Base-by-base conservation (phyloP, 2,329 filamentous ascomycete species). In the Fusarium devonianum region DNA sequence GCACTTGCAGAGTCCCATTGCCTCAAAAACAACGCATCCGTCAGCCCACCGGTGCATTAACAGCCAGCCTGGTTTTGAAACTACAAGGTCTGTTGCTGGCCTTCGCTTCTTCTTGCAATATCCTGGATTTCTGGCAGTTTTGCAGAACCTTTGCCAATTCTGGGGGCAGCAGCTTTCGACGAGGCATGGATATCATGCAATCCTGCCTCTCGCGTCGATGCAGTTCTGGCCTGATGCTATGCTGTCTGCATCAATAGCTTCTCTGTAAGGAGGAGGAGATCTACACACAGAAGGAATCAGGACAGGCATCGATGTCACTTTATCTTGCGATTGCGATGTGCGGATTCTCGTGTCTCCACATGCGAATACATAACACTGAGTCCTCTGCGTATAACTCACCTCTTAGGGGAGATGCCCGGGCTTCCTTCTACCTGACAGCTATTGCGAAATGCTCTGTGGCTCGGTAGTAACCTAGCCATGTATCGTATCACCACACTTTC, bases 11-110 rank as follows among this genome's bases (percentile, higher is more conserved):
- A 50, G 30, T 38, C 32, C 57, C n/a, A 50, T 26, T 35, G 42
- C 28, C 29, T 29, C 29, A 29, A 13, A 40, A 46, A 39, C 42
- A 54, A 58, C 56, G 51, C 51, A 40, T 25, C 17, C 9, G 13
- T 51, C 49, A 45, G 56, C 42, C 41, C 21, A n/a, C 33, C 29
- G 18, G 55, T 51, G 56, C 56, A n/a, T 58, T 58, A 44, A 26
- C 18, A 44, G 40, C 14, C 23, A 16, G 33, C 46, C 55, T 58
- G 60, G 59, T 58, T 58, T 58, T 56, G 26, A n/a, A n/a, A n/a
- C n/a, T n/a, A n/a, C n/a, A n/a, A n/a, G n/a, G n/a, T n/a, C n/a
- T n/a, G n/a, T n/a, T n/a, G n/a, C n/a, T n/a, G n/a, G n/a, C n/a
- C n/a, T n/a, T n/a, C n/a, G n/a, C n/a, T n/a, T n/a, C n/a, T n/a